Conservation (phyloP, 441 rosid genomes). For the Melastoma candidum region DNA sequence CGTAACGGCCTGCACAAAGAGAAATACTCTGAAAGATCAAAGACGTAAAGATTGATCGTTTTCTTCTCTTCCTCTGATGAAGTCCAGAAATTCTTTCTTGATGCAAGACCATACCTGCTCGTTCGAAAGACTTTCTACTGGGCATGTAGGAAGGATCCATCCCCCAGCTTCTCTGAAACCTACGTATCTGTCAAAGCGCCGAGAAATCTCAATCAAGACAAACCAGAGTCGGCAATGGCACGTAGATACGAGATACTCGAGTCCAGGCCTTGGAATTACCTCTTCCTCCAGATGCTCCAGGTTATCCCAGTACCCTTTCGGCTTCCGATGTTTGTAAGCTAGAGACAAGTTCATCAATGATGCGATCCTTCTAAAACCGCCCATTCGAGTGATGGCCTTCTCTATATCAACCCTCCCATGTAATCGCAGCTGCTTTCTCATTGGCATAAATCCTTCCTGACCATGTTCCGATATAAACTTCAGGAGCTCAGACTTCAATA, state of each 20-base stretch:
- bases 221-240: neutral
- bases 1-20: conserved; percentile 59
- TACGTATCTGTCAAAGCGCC: conserved; percentile 35
- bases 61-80: neutral
- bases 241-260: no score
- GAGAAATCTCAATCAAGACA: neutral
- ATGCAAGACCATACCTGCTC: conserved; percentile 51
- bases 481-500: conserved; percentile 69
- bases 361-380: conserved; percentile 87
- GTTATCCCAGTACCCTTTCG: conserved; percentile 97
- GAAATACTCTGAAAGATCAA: neutral
- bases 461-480: conserved; percentile 79
- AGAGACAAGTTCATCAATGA: conserved; percentile 75
- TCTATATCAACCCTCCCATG: conserved; percentile 92
- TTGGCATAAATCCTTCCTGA: conserved; percentile 97
- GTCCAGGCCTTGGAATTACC: conserved; percentile 27
- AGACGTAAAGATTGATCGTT: neutral
- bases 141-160: conserved; percentile 96
- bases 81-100: neutral
- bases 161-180: conserved; percentile 89
- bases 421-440: conserved; percentile 90
- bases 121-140: conserved; percentile 86
- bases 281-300: conserved; percentile 84
- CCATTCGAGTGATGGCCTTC: conserved; percentile 85
- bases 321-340: conserved; percentile 90